Conservation (phyloP, 345 rosid genomes). For the Triadica sebifera region DNA sequence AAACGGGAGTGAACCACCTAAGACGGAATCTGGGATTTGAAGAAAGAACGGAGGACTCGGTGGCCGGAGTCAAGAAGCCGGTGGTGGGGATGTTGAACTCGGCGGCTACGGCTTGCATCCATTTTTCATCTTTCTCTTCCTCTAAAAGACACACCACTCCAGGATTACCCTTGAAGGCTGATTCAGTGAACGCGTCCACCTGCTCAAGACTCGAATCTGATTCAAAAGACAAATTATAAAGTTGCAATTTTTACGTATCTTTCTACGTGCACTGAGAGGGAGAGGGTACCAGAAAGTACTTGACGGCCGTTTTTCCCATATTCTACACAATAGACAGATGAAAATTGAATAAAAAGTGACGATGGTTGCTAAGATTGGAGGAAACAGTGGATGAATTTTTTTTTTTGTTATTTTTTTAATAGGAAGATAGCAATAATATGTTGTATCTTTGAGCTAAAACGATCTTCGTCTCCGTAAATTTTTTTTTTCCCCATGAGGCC, state of each 20-base stretch:
- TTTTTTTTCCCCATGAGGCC: no score
- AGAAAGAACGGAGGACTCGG: neutral
- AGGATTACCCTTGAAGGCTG: conserved; percentile 78
- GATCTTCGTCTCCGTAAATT: no score
- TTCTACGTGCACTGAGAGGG: neutral
- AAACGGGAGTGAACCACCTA: conserved; percentile 26
- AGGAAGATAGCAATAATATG: no score
- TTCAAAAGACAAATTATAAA: neutral
- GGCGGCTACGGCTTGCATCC: conserved; percentile 49
- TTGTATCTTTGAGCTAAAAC: no score
- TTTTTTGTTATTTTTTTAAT: no score
- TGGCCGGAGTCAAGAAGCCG: conserved; percentile 10
- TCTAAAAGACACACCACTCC: conserved; percentile 77
- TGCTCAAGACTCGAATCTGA: neutral
- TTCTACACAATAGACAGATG: no score
- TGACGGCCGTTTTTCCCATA: neutral
- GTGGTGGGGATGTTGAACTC: conserved; percentile 26
- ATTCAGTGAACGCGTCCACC: conserved; percentile 78
- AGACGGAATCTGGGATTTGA: conserved; percentile 24
- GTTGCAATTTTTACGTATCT: no score
- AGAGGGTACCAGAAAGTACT: conserved; percentile 21
- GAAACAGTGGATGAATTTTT: no score
- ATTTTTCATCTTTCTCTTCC: conserved; percentile 57
- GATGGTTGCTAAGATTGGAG: no score
- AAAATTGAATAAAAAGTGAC: no score